Conservation (phyloP, 805 yeast species). For the Nakazawaea wyomingensis region DNA sequence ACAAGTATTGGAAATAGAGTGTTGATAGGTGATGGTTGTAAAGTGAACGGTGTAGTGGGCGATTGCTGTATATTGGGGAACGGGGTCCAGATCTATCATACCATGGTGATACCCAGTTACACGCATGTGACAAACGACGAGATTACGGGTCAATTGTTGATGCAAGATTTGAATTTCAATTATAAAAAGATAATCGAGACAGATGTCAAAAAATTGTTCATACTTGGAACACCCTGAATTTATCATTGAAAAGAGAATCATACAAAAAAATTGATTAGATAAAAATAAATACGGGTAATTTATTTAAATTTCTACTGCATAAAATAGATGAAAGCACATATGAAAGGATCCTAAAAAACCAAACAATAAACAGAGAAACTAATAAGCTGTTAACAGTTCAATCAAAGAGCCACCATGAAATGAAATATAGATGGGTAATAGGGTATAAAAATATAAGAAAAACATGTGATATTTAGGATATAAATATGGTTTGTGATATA, state of each 20-base stretch:
- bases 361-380: too few species aligned
- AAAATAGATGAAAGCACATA: too few species aligned
- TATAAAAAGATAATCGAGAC: slow-evolving; percentile 21
- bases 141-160: slow-evolving; percentile 10
- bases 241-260: neutral
- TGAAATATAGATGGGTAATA: slow-evolving; percentile 16
- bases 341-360: too few species aligned
- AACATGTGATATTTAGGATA: too few species aligned
- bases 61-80: slow-evolving; percentile 47
- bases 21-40: slow-evolving; percentile 36
- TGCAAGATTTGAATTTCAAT: slow-evolving; percentile 21
- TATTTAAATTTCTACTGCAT: too few species aligned
- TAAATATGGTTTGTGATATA: too few species aligned
- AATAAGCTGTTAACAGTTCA: too few species aligned
- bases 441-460: too few species aligned
- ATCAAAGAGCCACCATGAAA: too few species aligned
- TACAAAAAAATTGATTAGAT: too few species aligned
- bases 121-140: slow-evolving; percentile 29
- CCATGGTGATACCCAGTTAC: slow-evolving; percentile 46
- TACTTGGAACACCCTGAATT: slow-evolving; percentile 7
- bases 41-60: slow-evolving; percentile 35
- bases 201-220: slow-evolving; percentile 17
- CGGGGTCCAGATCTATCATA: slow-evolving; percentile 36
- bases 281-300: too few species aligned
- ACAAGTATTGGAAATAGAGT: slow-evolving; percentile 46